Evolutionary conservation across 2,329 filamentous ascomycete genomes (phyloP), one percentile per base, ranked within the genome.

Genomic region (Sclerotinia glacialis): DNA sequence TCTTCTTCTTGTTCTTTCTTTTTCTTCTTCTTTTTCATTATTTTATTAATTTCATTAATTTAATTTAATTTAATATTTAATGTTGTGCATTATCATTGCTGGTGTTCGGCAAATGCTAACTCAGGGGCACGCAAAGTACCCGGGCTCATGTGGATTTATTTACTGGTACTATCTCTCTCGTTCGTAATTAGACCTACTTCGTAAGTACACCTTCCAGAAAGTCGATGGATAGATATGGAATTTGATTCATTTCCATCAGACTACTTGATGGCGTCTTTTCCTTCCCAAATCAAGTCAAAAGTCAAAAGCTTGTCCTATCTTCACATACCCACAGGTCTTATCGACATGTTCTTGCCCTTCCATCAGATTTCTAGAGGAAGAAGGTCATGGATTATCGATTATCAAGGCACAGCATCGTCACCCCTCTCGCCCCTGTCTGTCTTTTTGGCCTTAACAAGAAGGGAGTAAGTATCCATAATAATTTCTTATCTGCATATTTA

Each of bases 401-500:
- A 47, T 62, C n/a, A 50, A 28, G 46, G 46, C 59, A 56, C 40
- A 49, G 40, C 62, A 56, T 64, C 50, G 44, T 64, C 21, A n/a
- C 42, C 46, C 11, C n/a, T 40, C n/a, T 2, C 31, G 23, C 47
- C 61, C 52, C 52, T 47, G 37, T 11, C 31, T n/a, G n/a, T n/a
- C n/a, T n/a, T 28, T 37, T 34, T 49, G 5, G 21, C n/a, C 62
- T 49, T 21, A 47, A 8, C 50, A 18, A 44, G 26, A n/a, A 23
- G 23, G n/a, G 23, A 31, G 5, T n/a, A n/a, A n/a, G 40, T 46
- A 59, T 26, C 55, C 55, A 59, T 47, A 46, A 47, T 34, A 14
- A 18, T 49, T 26, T 47, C 28, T 47, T 47, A 49, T 60, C 44
- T 49, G 44, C 42, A 60, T 26, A 23, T 23, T 34, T 9, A 34